Evolutionary conservation across 306 rosid species (phyloP).

Genomic region (Prunus padus): DNA sequence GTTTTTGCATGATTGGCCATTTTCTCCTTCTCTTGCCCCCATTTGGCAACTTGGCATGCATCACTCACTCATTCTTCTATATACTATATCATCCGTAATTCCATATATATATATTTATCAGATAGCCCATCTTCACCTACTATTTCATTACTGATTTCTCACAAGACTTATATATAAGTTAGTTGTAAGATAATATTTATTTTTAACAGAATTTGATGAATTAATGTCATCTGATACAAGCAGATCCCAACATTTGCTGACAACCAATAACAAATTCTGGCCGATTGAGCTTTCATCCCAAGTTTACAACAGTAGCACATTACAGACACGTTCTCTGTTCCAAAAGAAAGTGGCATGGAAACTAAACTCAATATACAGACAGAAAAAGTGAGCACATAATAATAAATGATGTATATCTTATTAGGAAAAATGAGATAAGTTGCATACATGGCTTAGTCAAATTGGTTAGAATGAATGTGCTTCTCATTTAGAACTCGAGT

Average conservation of each 20-base stretch:
- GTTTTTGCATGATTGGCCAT: slow-evolving; percentile 25
- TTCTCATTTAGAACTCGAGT: accelerated
- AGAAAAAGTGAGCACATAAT: background rate
- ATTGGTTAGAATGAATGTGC: accelerated
- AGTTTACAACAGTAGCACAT: background rate
- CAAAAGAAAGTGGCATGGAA: background rate
- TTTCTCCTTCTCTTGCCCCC: slow-evolving; percentile 16
- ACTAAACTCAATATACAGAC: background rate
- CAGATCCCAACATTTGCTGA: slow-evolving; percentile 1
- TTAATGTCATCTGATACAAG: background rate
- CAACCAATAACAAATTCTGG: background rate
- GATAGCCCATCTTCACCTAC: slow-evolving; percentile 24
- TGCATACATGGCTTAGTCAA: no score
- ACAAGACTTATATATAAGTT: slow-evolving; percentile 17
- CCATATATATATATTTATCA: slow-evolving; percentile 43
- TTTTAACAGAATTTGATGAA: slow-evolving; percentile 12
- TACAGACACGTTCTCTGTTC: background rate
- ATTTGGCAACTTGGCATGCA: background rate
- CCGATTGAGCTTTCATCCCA: background rate
- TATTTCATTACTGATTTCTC: slow-evolving; percentile 18
- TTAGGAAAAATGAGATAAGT: background rate
- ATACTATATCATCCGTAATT: slow-evolving; percentile 16
- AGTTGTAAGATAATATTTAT: slow-evolving; percentile 8
- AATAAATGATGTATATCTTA: background rate
- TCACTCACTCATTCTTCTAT: slow-evolving; percentile 9